phyloP scores from a whole-genome alignment of 257 asterid species.

The Leonotis leonurus region DNA sequence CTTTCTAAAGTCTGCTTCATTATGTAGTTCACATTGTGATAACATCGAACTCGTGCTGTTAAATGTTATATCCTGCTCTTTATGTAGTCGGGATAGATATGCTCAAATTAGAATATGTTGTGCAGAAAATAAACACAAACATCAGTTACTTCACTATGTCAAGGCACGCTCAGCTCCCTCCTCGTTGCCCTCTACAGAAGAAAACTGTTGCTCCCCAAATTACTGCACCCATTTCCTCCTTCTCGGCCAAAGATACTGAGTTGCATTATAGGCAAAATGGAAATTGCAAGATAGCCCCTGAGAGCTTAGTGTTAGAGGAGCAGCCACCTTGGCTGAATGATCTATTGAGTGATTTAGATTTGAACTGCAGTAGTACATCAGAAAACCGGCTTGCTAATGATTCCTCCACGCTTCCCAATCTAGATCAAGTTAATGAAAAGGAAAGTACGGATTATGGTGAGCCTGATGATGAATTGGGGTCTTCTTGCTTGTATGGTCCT shows the following conservation, averaged over 20 bases:
- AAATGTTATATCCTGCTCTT: slow-evolving; percentile 9
- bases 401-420: slow-evolving; percentile 36
- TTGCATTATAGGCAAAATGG: slow-evolving; percentile 18
- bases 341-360: slow-evolving; percentile 50
- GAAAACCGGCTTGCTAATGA: slow-evolving; percentile 59
- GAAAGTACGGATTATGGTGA: slow-evolving; percentile 35
- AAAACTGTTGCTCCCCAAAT: slow-evolving; percentile 26
- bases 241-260: slow-evolving; percentile 24
- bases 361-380: slow-evolving; percentile 24
- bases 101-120: slow-evolving; percentile 20
- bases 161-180: slow-evolving; percentile 79
- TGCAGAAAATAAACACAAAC: slow-evolving; percentile 24
- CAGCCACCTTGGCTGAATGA: slow-evolving; percentile 69
- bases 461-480: slow-evolving; percentile 38
- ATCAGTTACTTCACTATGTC: slow-evolving; percentile 60
- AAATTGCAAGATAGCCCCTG: slow-evolving; percentile 36
- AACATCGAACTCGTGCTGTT: slow-evolving; percentile 11
- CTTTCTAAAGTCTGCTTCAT: no score
- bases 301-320: slow-evolving; percentile 45
- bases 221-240: slow-evolving; percentile 17
- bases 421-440: slow-evolving; percentile 20
- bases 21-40: no score
- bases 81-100: slow-evolving; percentile 5
- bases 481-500: slow-evolving; percentile 63
- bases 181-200: slow-evolving; percentile 80